A percentile compares a stretch with the other conserved stretches of the same genome.
These are phyloP conservation scores for Cunninghamia lanceolata DNA, from an alignment of 75 land plant species.

Conservation along the genomic window DNA sequence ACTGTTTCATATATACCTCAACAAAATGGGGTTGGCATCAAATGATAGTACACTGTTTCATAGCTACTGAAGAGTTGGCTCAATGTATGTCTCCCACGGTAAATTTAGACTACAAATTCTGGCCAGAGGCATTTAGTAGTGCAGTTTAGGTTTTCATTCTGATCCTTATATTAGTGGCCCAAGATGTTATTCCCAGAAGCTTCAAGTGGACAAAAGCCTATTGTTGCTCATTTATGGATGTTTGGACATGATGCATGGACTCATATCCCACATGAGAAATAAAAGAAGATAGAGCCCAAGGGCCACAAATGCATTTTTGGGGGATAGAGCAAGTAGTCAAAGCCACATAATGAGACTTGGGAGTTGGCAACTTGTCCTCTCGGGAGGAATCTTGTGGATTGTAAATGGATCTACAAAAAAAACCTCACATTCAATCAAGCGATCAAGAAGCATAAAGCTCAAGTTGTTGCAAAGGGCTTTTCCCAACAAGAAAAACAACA, in stretches of 20 bases:
- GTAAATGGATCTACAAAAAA: too few species aligned
- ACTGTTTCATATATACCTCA: neutral
- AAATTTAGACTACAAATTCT: too few species aligned
- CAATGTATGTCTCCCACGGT: neutral
- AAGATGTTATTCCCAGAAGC: neutral
- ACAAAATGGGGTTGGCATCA: too few species aligned
- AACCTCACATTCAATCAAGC: too few species aligned
- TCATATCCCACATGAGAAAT: neutral
- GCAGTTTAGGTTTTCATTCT: neutral
- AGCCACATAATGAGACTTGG: too few species aligned
- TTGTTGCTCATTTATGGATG: neutral
- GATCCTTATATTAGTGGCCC: neutral
- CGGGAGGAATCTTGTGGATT: too few species aligned
- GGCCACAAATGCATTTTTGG: neutral
- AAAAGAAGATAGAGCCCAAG: neutral
- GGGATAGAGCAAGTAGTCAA: neutral
- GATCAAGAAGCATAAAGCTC: too few species aligned
- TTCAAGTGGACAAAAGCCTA: neutral
- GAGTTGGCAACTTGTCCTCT: too few species aligned
- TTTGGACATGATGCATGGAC: neutral
- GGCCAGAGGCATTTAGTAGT: neutral
- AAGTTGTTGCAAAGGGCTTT: too few species aligned
- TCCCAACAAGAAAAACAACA: too few species aligned
- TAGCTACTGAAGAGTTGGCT: neutral
- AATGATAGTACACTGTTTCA: too few species aligned